Base-by-base conservation (phyloP, 306 rosid species). In the Lathyrus tuberosus region DNA sequence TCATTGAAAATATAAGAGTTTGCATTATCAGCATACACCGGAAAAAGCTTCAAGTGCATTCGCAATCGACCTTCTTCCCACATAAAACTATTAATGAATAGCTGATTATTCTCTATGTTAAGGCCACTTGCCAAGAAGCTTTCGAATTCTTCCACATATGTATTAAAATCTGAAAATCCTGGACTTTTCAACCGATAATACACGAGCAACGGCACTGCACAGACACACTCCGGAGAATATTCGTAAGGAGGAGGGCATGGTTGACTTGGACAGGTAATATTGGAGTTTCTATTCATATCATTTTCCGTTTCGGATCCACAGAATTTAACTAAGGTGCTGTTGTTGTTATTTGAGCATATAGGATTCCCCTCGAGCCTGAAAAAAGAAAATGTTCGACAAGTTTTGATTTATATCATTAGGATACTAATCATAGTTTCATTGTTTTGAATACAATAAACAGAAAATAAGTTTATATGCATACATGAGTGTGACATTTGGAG, bases 341-440 rank as follows among this genome's bases (percentile, higher is more conserved):
- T 35, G 40, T 33, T 38, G 73, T 77, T 76, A 74, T 79, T 76
- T 38, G 61, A 46, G 77, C 99, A 94, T 28, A 85, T 62, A 35
- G 96, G 99, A 87, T 94, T 94, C 71, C 99, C 99, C 31, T 42
- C 58, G 71, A 94, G 92, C 97, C 99, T 94, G 89, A 75, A 77
- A 83, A 7, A 43, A 52, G 47, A 13, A 53, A 54, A 72, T 31
- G 28, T 38, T 46, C 46, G 35, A 51, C 8, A 26, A n/a, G 26
- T 18, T 70, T 64, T 48, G 35, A 47, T 15, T 13, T 24, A 47
- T 37, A 35, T 9, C 31, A 44, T 40, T 69, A 46, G 40, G 44
- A 49, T 24, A 59, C 5, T 22, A n/a, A 28, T 17, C 12, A 63
- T 20, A 31, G 15, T 51, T 51, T 51, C 20, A 3, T 51, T 4